phyloP scores from a whole-genome alignment of 1,284 basidiomycete species.

The Tilletiopsis washingtonensis region DNA sequence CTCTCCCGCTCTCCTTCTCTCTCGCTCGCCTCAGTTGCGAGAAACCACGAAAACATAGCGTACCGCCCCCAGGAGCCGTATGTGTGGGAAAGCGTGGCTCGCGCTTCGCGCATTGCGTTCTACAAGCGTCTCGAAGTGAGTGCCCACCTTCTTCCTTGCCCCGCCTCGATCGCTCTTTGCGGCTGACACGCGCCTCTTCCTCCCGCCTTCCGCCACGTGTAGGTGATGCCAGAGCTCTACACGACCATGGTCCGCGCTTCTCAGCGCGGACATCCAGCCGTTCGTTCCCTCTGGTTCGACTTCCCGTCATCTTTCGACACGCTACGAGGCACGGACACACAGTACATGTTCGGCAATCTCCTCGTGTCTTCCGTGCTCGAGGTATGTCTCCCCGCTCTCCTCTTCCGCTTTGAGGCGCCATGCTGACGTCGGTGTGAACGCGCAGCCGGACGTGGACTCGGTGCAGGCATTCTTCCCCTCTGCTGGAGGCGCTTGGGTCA shows the following conservation, averaged over 20 bases:
- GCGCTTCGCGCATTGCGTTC: slow-evolving; percentile 22
- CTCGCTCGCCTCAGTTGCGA: too few species aligned
- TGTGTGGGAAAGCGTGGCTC: slow-evolving; percentile 23
- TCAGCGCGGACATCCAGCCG: slow-evolving; percentile 16
- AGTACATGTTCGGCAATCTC: slow-evolving; percentile 25
- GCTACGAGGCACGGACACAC: slow-evolving; percentile 18
- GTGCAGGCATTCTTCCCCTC: slow-evolving; percentile 42
- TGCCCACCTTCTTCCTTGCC: too few species aligned
- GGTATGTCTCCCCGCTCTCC: too few species aligned
- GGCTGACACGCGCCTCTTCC: too few species aligned
- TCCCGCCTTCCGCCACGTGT: too few species aligned
- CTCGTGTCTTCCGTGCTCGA: slow-evolving; percentile 24
- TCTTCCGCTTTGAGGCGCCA: too few species aligned
- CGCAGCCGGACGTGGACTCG: slow-evolving; percentile 21
- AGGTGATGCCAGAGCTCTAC: slow-evolving; percentile 21
- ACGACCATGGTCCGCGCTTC: slow-evolving; percentile 14
- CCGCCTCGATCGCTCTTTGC: too few species aligned
- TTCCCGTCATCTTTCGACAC: slow-evolving; percentile 20
- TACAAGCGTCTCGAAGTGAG: slow-evolving; percentile 24
- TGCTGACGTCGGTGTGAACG: too few species aligned
- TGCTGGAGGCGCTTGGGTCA: slow-evolving; percentile 55
- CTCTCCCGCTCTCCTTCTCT: too few species aligned
- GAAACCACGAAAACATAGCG: slow-evolving; percentile 26
- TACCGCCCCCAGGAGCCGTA: slow-evolving; percentile 30
- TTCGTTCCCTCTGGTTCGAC: slow-evolving; percentile 27